These are phyloP conservation scores for Zelonia costaricensis DNA, from an alignment of 208 protist genomes.

Conservation along the genomic window DNA sequence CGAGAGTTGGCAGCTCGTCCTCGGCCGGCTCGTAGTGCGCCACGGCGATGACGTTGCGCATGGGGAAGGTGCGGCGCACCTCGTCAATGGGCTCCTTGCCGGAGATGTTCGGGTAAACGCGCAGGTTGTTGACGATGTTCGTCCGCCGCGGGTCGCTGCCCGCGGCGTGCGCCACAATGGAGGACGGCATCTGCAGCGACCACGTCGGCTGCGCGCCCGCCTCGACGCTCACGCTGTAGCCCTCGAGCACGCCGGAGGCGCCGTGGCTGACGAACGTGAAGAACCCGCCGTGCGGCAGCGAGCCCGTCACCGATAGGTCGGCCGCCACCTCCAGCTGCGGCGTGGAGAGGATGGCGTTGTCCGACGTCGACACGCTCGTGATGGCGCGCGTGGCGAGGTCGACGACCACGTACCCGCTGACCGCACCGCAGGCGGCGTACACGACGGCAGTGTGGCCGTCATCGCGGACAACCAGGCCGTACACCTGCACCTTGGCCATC, in stretches of 20 bases:
- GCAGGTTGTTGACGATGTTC: constrained; percentile 68
- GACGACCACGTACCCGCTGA: constrained; percentile 20
- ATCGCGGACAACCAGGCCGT: constrained; percentile 29
- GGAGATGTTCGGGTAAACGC: constrained; percentile 74
- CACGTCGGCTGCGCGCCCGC: constrained; percentile 44
- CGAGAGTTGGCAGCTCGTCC: constrained; percentile 68
- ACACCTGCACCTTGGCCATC: constrained; percentile 48
- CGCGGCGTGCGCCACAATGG: constrained; percentile 72
- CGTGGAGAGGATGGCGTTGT: constrained; percentile 22
- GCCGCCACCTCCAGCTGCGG: constrained; percentile 35
- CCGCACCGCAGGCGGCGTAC: constrained; percentile 13
- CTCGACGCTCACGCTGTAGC: constrained; percentile 41
- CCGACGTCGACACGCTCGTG: constrained; percentile 1
- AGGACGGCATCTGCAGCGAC: constrained; percentile 58
- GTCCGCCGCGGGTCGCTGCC: constrained; percentile 56
- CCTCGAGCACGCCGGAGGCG: constrained; percentile 43
- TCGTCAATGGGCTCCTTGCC: constrained; percentile 63
- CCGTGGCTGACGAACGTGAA: constrained; percentile 52
- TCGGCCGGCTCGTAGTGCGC: constrained; percentile 70
- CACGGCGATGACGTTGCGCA: constrained; percentile 78
- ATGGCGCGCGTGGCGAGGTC: constrained; percentile 18
- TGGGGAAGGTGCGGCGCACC: constrained; percentile 84
- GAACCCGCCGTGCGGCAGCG: constrained; percentile 15
- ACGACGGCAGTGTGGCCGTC: constrained; percentile 24
- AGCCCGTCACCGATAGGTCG: constrained; percentile 42